phyloP scores from a whole-genome alignment of 257 asterid genomes.

The Salvia hispanica region DNA sequence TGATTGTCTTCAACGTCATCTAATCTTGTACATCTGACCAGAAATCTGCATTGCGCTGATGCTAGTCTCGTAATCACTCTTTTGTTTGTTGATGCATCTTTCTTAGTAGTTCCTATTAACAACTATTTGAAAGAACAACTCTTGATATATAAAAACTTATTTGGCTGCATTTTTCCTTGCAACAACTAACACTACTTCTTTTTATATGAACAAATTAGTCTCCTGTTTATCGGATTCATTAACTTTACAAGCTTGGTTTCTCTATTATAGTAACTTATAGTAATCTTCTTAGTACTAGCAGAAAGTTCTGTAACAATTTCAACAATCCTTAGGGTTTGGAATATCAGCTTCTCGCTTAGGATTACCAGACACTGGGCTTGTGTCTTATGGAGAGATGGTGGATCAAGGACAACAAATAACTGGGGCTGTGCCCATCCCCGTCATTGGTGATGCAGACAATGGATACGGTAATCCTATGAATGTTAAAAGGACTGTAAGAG shows the following conservation, averaged over 20 bases:
- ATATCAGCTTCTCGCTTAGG: slow-evolving; percentile 91
- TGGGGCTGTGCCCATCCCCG: slow-evolving; percentile 77
- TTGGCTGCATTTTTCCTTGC: too few relatives aligned
- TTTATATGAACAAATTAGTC: not conserved
- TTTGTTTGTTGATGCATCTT: not conserved
- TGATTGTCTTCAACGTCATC: not conserved
- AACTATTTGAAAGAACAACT: not conserved
- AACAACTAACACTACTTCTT: not conserved
- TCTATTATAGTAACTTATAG: not conserved
- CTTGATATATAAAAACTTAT: not conserved
- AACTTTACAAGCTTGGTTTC: slow-evolving; percentile 24
- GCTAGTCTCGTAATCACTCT: not conserved
- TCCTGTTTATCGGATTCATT: not conserved
- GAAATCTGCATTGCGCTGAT: not conserved
- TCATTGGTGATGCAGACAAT: slow-evolving; percentile 95
- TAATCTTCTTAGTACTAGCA: slow-evolving; percentile 1
- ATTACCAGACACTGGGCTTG: slow-evolving; percentile 84
- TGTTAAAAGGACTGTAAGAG: slow-evolving; percentile 88
- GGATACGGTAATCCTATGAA: slow-evolving; percentile 97
- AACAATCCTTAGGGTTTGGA: slow-evolving; percentile 71
- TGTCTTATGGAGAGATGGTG: slow-evolving; percentile 94
- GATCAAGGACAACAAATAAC: slow-evolving; percentile 80
- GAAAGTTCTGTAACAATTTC: slow-evolving; percentile 28
- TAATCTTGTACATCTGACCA: not conserved
- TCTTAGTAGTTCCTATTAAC: not conserved